These are phyloP conservation scores for Pachyrhizus erosus DNA, from an alignment of 306 rosid species.

Conservation along the genomic window DNA sequence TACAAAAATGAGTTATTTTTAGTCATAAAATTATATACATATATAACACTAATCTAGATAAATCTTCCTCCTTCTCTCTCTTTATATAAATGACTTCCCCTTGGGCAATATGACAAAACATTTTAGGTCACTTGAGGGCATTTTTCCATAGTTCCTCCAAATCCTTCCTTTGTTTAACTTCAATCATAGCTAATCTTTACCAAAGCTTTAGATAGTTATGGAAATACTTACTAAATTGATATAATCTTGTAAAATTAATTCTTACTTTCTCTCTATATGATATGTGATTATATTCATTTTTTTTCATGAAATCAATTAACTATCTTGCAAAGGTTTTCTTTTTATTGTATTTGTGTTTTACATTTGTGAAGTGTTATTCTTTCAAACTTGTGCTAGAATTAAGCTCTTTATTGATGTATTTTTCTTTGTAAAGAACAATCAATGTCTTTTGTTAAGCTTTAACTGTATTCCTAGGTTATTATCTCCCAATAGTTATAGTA, in stretches of 20 bases:
- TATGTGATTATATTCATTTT: no score
- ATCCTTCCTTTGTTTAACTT: background rate
- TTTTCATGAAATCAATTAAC: background rate
- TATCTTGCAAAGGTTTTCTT: background rate
- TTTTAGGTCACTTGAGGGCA: background rate
- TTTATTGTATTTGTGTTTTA: background rate
- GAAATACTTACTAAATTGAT: background rate
- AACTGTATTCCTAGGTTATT: background rate
- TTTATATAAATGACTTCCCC: no score
- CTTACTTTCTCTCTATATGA: background rate
- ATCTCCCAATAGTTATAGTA: background rate
- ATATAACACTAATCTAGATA: no score
- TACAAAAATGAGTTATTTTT: no score
- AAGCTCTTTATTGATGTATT: background rate
- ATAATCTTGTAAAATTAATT: background rate
- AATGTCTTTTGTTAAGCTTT: background rate
- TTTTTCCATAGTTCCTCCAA: background rate
- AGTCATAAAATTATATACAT: no score
- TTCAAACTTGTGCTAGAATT: background rate
- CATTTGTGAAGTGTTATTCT: background rate
- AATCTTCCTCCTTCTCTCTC: no score
- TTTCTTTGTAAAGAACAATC: background rate
- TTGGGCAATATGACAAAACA: no score
- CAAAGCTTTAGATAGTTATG: background rate
- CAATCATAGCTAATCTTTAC: background rate